Conservation (phyloP, 2,329 filamentous ascomycete species). For the Fusarium tricinctum region DNA sequence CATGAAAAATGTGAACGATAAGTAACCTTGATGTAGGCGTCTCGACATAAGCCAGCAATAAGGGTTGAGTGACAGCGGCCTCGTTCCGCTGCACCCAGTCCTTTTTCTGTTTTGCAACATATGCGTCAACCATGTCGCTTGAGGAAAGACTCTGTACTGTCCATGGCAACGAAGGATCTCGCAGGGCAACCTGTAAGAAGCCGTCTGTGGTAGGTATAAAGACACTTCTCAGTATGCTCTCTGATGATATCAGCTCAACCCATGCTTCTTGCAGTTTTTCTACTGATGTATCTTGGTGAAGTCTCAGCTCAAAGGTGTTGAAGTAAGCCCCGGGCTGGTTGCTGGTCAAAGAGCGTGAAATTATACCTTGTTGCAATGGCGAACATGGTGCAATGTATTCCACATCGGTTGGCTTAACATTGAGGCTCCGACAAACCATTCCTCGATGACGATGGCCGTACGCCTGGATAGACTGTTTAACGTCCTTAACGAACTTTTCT, state of each 20-base stretch:
- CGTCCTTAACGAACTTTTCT: conserved; percentile 57
- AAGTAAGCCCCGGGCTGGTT: conserved; percentile 76
- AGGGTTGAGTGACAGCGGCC: conserved; percentile 29
- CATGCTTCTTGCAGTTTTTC: conserved; percentile 70
- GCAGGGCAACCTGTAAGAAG: conserved; percentile 78
- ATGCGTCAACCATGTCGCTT: conserved; percentile 51
- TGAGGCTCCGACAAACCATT: conserved; percentile 66
- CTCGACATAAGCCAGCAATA: conserved; percentile 56
- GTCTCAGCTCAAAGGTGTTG: conserved; percentile 76
- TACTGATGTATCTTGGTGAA: conserved; percentile 63
- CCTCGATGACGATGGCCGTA: conserved; percentile 73
- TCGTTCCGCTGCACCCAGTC: conserved; percentile 70
- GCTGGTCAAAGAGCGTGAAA: conserved; percentile 74
- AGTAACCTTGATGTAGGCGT: conserved; percentile 63
- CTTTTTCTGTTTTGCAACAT: conserved; percentile 55
- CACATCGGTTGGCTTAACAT: conserved; percentile 66
- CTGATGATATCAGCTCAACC: conserved; percentile 62
- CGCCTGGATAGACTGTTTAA: conserved; percentile 73
- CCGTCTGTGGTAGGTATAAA: conserved; percentile 83
- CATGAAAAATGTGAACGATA: conserved; percentile 83
- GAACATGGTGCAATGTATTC: conserved; percentile 87
- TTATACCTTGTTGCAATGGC: conserved; percentile 87
- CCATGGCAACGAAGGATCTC: conserved; percentile 61
- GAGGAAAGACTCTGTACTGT: conserved; percentile 51
- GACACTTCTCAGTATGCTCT: conserved; percentile 77